phyloP scores from a whole-genome alignment of 495 filamentous ascomycete species.

The Penicillium roqueforti region DNA sequence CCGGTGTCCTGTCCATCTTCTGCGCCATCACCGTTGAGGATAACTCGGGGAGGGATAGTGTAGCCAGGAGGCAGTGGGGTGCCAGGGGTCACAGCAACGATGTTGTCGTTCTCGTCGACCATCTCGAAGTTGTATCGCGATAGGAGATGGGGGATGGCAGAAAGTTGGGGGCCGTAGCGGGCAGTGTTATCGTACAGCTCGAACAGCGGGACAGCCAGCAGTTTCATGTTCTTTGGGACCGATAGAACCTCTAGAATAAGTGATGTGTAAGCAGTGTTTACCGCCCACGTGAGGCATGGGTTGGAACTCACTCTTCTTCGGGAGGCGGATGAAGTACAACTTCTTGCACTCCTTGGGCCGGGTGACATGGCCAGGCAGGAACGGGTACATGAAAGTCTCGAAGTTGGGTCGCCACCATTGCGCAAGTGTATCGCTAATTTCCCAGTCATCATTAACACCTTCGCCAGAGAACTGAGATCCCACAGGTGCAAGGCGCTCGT shows the following conservation, averaged over 20 bases:
- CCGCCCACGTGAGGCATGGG: no score
- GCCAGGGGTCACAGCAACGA: conserved; percentile 83
- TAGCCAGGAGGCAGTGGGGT: conserved; percentile 41
- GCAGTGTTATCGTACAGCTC: conserved; percentile 97
- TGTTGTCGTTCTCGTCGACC: conserved; percentile 89
- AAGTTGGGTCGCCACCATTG: conserved; percentile 99
- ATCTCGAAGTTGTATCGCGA: conserved; percentile 97
- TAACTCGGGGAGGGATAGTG: conserved; percentile 60
- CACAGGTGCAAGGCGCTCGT: conserved; percentile 88
- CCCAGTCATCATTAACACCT: conserved; percentile 84
- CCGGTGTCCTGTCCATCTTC: conserved; percentile 40
- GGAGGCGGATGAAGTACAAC: conserved; percentile 92
- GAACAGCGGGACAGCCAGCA: conserved; percentile 92
- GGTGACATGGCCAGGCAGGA: conserved; percentile 90
- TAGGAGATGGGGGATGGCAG: conserved; percentile 89
- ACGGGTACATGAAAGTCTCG: conserved; percentile 99
- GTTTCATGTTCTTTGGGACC: conserved; percentile 99
- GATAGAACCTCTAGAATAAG: conserved; percentile 73
- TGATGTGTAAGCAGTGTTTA: conserved; percentile 11
- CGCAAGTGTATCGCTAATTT: conserved; percentile 88
- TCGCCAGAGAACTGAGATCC: conserved; percentile 83
- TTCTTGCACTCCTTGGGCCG: conserved; percentile 99
- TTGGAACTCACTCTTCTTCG: conserved; percentile 73
- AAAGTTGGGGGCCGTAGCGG: conserved; percentile 91
- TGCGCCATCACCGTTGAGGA: conserved; percentile 59